Evolutionary conservation across 2,329 filamentous ascomycete species (phyloP).

Genomic region (Ophiognomonia clavigignenti-juglandacearum): DNA sequence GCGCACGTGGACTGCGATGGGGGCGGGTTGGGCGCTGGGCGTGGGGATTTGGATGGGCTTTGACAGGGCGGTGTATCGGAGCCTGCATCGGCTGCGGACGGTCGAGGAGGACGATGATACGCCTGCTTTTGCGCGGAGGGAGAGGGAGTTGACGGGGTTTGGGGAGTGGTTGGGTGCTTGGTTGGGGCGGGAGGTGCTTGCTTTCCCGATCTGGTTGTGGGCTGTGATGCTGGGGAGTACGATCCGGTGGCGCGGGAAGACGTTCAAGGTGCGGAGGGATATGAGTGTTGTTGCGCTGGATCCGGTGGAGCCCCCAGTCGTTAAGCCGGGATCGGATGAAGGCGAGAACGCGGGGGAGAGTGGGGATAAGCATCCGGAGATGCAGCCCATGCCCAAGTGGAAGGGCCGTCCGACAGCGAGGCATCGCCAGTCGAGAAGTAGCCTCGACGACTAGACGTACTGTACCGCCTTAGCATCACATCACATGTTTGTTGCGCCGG

Average conservation of each 20-base stretch:
- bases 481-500: no score
- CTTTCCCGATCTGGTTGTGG: slow-evolving; percentile 85
- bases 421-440: slow-evolving; percentile 3
- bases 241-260: slow-evolving; percentile 80
- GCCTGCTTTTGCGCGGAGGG: slow-evolving; percentile 63
- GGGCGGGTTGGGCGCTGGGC: slow-evolving; percentile 59
- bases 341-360: background rate
- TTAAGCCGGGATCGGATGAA: background rate
- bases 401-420: slow-evolving; percentile 11
- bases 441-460: no score
- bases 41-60: slow-evolving; percentile 67
- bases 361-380: background rate
- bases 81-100: slow-evolving; percentile 68
- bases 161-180: slow-evolving; percentile 74
- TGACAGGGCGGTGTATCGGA: slow-evolving; percentile 69
- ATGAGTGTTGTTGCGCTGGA: slow-evolving; percentile 63
- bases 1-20: slow-evolving; percentile 64
- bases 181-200: slow-evolving; percentile 76
- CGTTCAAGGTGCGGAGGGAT: slow-evolving; percentile 77
- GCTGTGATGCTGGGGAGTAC: slow-evolving; percentile 85
- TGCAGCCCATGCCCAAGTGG: slow-evolving; percentile 10
- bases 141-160: slow-evolving; percentile 51
- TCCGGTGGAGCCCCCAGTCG: background rate
- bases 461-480: no score
- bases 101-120: slow-evolving; percentile 69